phyloP scores from a whole-genome alignment of 1,139 yeast genomes.

The Geotrichum cucujoidarum region DNA sequence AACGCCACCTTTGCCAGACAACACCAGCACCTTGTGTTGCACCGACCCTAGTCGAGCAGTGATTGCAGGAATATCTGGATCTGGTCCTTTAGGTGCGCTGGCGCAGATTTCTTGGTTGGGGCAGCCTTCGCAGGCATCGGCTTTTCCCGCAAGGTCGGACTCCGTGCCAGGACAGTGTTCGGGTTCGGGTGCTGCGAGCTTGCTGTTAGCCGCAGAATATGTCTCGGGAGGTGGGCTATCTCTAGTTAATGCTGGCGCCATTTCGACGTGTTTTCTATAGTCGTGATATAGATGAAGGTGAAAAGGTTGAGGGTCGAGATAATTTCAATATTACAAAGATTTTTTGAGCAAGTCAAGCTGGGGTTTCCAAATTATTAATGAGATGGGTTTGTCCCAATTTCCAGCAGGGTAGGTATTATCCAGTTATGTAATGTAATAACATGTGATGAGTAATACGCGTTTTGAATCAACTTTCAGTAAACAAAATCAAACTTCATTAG shows the following conservation, averaged over 20 bases:
- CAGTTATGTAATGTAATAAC: too few species aligned
- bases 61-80: constrained; percentile 84
- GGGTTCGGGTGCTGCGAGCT: constrained; percentile 47
- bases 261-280: too few species aligned
- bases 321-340: too few species aligned
- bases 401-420: too few species aligned
- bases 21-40: constrained; percentile 75
- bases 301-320: too few species aligned
- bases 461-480: too few species aligned
- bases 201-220: neutral
- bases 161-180: constrained; percentile 99
- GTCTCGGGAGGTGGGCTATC: neutral
- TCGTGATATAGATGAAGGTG: too few species aligned
- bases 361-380: too few species aligned
- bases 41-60: constrained; percentile 61
- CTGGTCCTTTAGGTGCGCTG: constrained; percentile 88
- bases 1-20: constrained; percentile 97
- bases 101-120: constrained; percentile 90
- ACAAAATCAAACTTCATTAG: too few species aligned
- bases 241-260: constrained; percentile 5
- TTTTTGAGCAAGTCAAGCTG: too few species aligned
- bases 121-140: constrained; percentile 92
- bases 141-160: constrained; percentile 86
- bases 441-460: too few species aligned
- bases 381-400: too few species aligned